A percentile compares a stretch with the other conserved stretches of the same genome.
phyloP scores from a whole-genome alignment of 2,329 filamentous ascomycete species.

The Aureobasidium sp. region DNA sequence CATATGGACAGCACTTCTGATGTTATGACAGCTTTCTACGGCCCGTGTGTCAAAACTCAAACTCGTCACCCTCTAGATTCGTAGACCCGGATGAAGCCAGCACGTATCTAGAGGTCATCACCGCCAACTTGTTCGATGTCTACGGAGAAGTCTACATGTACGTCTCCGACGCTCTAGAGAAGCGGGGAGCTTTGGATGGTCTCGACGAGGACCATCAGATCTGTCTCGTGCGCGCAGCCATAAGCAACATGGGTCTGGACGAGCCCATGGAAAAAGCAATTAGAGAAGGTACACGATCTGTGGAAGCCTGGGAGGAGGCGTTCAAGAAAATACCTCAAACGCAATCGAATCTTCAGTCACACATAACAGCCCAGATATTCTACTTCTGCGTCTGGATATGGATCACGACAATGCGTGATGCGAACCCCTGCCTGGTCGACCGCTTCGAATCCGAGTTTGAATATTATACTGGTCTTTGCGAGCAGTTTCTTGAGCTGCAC shows the following conservation, averaged over 20 bases:
- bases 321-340: neutral
- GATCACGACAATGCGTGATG: neutral
- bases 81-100: neutral
- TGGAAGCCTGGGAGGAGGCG: neutral
- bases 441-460: neutral
- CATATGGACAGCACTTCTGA: neutral
- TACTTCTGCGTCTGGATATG: conserved; percentile 3
- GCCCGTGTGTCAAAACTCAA: neutral
- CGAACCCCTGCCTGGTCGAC: neutral
- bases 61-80: neutral
- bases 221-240: neutral
- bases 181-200: neutral
- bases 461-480: conserved; percentile 2
- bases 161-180: neutral
- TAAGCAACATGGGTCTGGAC: neutral
- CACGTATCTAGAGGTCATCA: neutral
- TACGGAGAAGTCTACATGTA: neutral
- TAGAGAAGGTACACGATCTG: neutral
- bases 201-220: neutral
- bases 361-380: neutral
- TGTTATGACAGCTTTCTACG: neutral
- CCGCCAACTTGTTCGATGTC: neutral
- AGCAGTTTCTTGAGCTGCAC: neutral
- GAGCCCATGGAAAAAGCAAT: neutral
- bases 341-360: neutral